Evolutionary conservation across 1,284 basidiomycete genomes (phyloP), one percentile per base, ranked within the genome.

Genomic region (Takashimella tepidaria): DNA sequence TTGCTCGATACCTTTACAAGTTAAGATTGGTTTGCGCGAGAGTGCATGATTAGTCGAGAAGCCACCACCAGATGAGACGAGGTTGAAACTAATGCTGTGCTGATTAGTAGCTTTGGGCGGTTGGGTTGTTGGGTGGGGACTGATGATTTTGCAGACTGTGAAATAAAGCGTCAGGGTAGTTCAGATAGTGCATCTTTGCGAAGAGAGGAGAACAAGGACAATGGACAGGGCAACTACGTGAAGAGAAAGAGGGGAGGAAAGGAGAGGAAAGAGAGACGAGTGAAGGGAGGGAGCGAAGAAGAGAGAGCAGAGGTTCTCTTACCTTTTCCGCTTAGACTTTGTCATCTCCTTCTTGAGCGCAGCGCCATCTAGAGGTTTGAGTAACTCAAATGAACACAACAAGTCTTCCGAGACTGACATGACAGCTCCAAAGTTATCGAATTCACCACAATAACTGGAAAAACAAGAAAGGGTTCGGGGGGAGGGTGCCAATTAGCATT

Each of bases 271-370:
- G 31, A 37, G 31, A 16, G 16, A 16, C 10, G 16, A 16, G 31
- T 8, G 31, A 16, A 37, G 31, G 31, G 16, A 8, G 8, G 31
- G 31, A 37, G 16, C 8, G 31, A 37, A 16, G 10, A 8, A 37
- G 31, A 8, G 16, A 16, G 31, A 37, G 27, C 20, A 20, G 16
- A 22, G 22, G 58, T 70, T n/a, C n/a, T n/a, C n/a, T 40, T 50
- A 89, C 89, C 89, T 95, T 82, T 95, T 93, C 79, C 92, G 86
- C 79, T 95, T 97, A 56, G 89, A 92, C 78, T 96, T 97, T 26
- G 91, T 93, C 92, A 98, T 97, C 75, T 98, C 95, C 78, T 98
- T 98, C 68, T 93, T 90, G 62, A 98, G 77, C 45, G 93, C 93
- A 16, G 92, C 87, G 3, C 91, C 92, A 68, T 98, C 95, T 62